Base-by-base conservation (phyloP, 257 asterid species). In the Scutellaria minor region DNA sequence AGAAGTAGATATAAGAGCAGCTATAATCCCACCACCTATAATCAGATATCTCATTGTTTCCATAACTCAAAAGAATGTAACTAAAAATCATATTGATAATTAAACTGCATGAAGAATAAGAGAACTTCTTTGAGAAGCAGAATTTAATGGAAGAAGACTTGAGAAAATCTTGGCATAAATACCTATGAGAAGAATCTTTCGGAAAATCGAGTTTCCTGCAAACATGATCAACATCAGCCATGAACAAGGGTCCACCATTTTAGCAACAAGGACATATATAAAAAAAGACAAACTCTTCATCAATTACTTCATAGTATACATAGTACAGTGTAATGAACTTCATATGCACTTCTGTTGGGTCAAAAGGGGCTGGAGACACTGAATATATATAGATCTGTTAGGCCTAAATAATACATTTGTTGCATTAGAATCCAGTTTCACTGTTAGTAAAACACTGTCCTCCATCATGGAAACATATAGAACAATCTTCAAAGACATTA, bases 401-500 rank as follows among this genome's bases (percentile, higher is more conserved):
- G 27, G 27, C 6, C 13, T 2, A 13, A 8, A 54, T 18, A 13
- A 3, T 75, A 76, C 84, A 81, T 76, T 12, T 9, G 55, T 15
- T 15, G 70, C 87, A 79, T 44, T 12, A 47, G 70, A 79, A 76
- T 12, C 0, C n/a, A 44, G 73, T 65, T 44, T 0, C 12, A 8
- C 1, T 27, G 51, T 54, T 54, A 60, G 40, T 57, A 20, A 71
- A 27, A 67, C 87, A 83, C 63, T 71, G 78, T 24, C 87, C 83
- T 66, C 88, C 90, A 15, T 50, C 10, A 0, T 11, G 13, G 56
- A 68, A 42, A 40, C 89, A 86, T 4, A 10, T 27, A 66, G 0
- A 12, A 75, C 90, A 86, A 39, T 20, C 65, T 11, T 63, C 67
- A 2, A 83, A 78, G 8, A 86, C 39, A 70, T 61, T 14, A 84